Evolutionary conservation across 2,329 filamentous ascomycete species (phyloP).

Genomic region (Venturia asperata): DNA sequence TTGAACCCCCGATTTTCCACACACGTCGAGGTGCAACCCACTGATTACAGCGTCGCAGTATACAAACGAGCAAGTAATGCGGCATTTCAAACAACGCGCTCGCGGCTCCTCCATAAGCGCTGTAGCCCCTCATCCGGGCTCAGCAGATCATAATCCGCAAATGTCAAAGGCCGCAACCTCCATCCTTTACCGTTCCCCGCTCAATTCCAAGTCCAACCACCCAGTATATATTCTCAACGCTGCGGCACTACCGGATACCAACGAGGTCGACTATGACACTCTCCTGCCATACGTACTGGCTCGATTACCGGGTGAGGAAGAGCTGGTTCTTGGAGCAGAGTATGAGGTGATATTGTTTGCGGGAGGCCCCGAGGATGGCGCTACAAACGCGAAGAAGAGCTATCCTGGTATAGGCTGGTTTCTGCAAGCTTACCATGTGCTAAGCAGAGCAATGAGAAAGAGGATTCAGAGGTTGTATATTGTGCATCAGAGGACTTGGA

Average conservation of each 20-base stretch:
- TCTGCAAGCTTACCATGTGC: conserved; percentile 50
- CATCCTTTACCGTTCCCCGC: conserved; percentile 48
- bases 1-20: neutral
- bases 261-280: conserved; percentile 47
- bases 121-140: conserved; percentile 40
- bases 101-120: conserved; percentile 40
- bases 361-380: conserved; percentile 43
- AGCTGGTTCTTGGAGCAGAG: conserved; percentile 45
- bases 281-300: conserved; percentile 50
- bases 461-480: conserved; percentile 50
- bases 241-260: conserved; percentile 49
- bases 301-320: conserved; percentile 48
- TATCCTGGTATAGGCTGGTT: conserved; percentile 50
- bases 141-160: conserved; percentile 41
- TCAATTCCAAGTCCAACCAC: conserved; percentile 42
- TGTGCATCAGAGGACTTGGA: conserved; percentile 52
- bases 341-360: conserved; percentile 54
- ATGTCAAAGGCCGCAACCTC: conserved; percentile 45
- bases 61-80: conserved; percentile 4
- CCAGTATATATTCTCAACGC: conserved; percentile 50
- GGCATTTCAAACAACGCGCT: conserved; percentile 23
- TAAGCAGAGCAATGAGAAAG: conserved; percentile 49
- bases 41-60: neutral
- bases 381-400: conserved; percentile 39
- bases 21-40: neutral